A percentile compares a stretch with the other conserved stretches of the same genome.
Evolutionary conservation across 768 basidiomycete species (phyloP).

Genomic region (Boletus sensibilis): DNA sequence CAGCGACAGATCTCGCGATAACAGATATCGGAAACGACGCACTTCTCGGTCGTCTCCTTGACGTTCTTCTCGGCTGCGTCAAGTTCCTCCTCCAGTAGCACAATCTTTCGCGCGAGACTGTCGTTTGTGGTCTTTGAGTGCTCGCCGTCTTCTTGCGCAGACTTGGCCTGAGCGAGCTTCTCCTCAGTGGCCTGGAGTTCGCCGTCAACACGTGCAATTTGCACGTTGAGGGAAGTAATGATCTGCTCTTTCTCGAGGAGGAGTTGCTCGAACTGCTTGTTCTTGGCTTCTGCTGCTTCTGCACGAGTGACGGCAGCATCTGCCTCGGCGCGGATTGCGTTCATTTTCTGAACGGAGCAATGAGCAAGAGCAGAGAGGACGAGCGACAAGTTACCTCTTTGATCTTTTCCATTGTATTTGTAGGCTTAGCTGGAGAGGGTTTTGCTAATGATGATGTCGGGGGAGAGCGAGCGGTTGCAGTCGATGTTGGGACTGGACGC

Average conservation of each 20-base stretch:
- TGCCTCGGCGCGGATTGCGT: slow-evolving; percentile 75
- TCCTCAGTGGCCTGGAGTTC: slow-evolving; percentile 72
- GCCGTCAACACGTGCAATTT: slow-evolving; percentile 58
- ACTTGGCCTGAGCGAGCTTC: slow-evolving; percentile 65
- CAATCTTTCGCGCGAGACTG: slow-evolving; percentile 75
- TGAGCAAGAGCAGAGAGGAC: neutral
- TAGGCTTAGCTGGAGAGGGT: slow-evolving; percentile 3
- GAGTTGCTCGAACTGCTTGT: slow-evolving; percentile 72
- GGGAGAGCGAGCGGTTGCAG: slow-evolving; percentile 5
- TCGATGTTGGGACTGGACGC: slow-evolving; percentile 18
- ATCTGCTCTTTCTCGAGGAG: slow-evolving; percentile 84
- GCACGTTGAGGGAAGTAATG: slow-evolving; percentile 75
- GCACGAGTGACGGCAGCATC: slow-evolving; percentile 80
- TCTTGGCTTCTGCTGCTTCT: slow-evolving; percentile 81
- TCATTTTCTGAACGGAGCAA: slow-evolving; percentile 58
- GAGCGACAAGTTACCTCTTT: slow-evolving; percentile 36
- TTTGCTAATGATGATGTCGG: slow-evolving; percentile 3
- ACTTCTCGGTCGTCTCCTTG: slow-evolving; percentile 97
- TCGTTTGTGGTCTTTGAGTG: slow-evolving; percentile 70
- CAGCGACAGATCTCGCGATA: slow-evolving; percentile 19
- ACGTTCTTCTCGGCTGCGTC: slow-evolving; percentile 94
- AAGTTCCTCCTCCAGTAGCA: slow-evolving; percentile 91
- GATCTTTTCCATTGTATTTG: slow-evolving; percentile 46
- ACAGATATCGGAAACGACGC: slow-evolving; percentile 33
- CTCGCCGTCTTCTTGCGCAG: slow-evolving; percentile 64